Evolutionary conservation across 192 early-diverging fungal species (phyloP), one percentile per base, ranked within the genome.

Genomic region (Geranomyces michiganensis): DNA sequence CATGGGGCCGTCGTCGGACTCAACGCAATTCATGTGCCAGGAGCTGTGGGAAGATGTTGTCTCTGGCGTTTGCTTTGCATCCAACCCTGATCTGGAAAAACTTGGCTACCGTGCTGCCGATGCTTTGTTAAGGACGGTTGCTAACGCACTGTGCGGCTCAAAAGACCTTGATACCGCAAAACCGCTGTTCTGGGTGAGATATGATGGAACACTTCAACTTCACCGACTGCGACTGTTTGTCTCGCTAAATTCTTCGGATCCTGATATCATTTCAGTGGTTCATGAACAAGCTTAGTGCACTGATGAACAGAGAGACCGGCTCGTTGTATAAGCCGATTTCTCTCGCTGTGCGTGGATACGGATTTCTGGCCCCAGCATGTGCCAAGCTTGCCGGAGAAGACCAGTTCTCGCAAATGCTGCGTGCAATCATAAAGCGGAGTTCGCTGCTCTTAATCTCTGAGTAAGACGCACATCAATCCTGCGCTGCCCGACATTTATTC

Each of bases 261-360:
- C 3, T 53, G 51, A 7, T 17, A 7, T 60, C 5, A 7, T 41
- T 3, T 3, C 62, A 74, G 75, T 72, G 67, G 46, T 76, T 82
- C 46, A 70, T 82, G 36, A 64, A 31, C 19, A 56, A 55, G 2
- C 56, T 91, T 62, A 83, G 72, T 36, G 72, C 46, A 19, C 72
- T 66, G 30, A 73, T 71, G 58, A 56, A 41, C 27, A 32, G 49
- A 67, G 62, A 67, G 24, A 55, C 44, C 30, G 76, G 65, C 58
- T 67, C 69, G 60, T 3, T 41, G 36, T 77, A 79, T 29, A 81
- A 76, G 43, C 81, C 81, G 31, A 64, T 90, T 24, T 90, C 90
- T 2, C 76, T 90, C 0, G 87, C 88, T n/a, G 82, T 93, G 51
- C 82, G 87, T 62, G 88, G 87, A 21, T 83, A 89, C 60, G 91